Evolutionary conservation across 1,284 basidiomycete species (phyloP), one percentile per base, ranked within the genome.

Genomic region (Mycena citricolor): DNA sequence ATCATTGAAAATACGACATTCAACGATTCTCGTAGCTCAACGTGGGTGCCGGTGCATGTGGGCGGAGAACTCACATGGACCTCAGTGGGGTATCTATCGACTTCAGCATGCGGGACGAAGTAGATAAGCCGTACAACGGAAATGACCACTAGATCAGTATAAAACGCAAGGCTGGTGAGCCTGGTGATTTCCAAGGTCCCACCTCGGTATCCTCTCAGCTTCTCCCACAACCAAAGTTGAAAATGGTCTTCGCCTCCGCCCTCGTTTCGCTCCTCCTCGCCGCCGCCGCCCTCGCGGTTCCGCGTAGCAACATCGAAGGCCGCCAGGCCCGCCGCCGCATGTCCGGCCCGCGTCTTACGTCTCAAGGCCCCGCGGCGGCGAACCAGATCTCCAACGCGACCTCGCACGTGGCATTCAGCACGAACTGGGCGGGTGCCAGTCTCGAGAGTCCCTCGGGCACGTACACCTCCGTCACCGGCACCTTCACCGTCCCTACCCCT

Each of bases 401-500:
- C 22, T 23, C 48, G 12, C 39, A 44, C 35, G 37, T 24, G 17
- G 50, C 13, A 25, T 33, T 41, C 42, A 52, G 50, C 34, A 21
- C 24, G 19, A 52, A 52, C 42, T 52, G 50, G 50, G 45, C 50
- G 11, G 50, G 50, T 12, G 45, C 50, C 8, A 30, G 39, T 11
- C 45, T 52, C 35, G 50, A 47, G 30, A 47, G 42, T 8, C 17
- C 45, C 25, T 38, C 50, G 5, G 32, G 35, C 20, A 46, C 44
- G 30, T 51, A 43, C 41, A 41, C 38, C 30, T 51, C 44, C n/a
- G 48, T 49, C 8, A 49, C 48, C n/a, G 63, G 60, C 7, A 63
- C 61, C 3, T 66, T 66, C 55, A 57, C 56, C 37, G 58, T 54
- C 11, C 50, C 52, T 13, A 54, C 52, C 10, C 52, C 50, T 23